These are phyloP conservation scores for Populus tremula DNA, from an alignment of 345 rosid species.

Conservation along the genomic window DNA sequence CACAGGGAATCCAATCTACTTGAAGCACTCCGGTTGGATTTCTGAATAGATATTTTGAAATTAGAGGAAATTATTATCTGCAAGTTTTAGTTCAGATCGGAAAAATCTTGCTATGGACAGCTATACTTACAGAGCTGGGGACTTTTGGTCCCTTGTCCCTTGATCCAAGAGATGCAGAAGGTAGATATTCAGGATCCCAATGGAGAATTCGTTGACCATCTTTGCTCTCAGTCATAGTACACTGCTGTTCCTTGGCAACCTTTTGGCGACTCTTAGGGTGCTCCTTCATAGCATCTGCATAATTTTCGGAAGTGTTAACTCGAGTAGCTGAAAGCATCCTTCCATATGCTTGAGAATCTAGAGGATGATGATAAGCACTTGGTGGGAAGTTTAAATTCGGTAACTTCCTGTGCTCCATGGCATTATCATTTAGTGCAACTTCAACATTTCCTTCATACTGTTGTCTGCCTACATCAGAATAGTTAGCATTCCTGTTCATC, in stretches of 20 bases:
- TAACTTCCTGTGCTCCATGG: conserved; percentile 18
- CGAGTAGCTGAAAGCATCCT: conserved; percentile 34
- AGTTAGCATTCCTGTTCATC: conserved; percentile 22
- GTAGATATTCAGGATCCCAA: conserved; percentile 17
- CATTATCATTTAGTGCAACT: conserved; percentile 17
- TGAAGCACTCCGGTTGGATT: conserved; percentile 31
- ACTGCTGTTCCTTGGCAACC: conserved; percentile 11
- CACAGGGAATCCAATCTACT: conserved; percentile 21
- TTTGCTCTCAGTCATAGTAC: conserved; percentile 6
- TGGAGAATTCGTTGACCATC: conserved; percentile 23
- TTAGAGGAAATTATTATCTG: conserved; percentile 10
- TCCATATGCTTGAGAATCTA: conserved; percentile 39
- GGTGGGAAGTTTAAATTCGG: conserved; percentile 28
- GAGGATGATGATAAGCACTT: conserved; percentile 16
- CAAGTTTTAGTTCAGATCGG: conserved; percentile 2
- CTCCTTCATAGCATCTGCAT: conserved; percentile 22
- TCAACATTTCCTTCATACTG: conserved; percentile 12
- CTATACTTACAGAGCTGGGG: conserved; percentile 42
- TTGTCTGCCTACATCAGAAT: conserved; percentile 24
- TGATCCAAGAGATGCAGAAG: conserved; percentile 16
- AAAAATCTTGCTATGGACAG: neutral
- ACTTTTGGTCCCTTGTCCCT: conserved; percentile 23
- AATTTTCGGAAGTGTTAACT: conserved; percentile 24
- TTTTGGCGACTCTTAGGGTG: conserved; percentile 24
- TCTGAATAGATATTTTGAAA: conserved; percentile 32